Conservation (phyloP, 805 yeast species). For the Zygoascus bituminiphila region DNA sequence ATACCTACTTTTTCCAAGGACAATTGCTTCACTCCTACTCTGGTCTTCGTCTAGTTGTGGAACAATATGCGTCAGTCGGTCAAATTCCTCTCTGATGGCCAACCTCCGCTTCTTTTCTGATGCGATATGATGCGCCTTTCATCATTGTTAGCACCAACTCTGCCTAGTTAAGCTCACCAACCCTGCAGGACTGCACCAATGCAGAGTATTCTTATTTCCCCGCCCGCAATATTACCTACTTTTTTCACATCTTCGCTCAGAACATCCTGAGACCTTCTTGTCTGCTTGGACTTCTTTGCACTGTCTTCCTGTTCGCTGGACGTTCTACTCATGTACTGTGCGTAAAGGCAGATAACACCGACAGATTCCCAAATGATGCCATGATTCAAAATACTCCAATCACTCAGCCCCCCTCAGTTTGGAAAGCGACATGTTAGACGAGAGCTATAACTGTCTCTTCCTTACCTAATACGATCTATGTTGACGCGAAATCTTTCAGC, state of each 20-base stretch:
- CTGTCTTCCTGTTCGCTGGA: neutral
- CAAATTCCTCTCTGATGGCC: conserved; percentile 77
- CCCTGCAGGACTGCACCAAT: too few species aligned
- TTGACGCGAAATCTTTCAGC: too few species aligned
- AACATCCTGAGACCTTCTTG: conserved; percentile 9
- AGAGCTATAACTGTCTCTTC: too few species aligned
- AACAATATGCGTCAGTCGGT: conserved; percentile 61
- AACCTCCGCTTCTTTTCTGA: conserved; percentile 83
- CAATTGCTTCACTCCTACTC: conserved; percentile 70
- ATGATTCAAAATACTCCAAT: too few species aligned
- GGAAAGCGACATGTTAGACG: too few species aligned
- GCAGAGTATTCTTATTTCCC: too few species aligned
- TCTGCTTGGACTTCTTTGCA: neutral
- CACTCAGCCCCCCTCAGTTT: too few species aligned
- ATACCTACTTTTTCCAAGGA: conserved; percentile 48
- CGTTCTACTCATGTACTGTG: neutral
- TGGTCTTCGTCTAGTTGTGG: conserved; percentile 66
- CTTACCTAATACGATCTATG: too few species aligned
- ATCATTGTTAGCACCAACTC: neutral
- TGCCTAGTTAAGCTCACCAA: too few species aligned
- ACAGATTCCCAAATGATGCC: too few species aligned
- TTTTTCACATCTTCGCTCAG: conserved; percentile 28
- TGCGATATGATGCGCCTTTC: conserved; percentile 70
- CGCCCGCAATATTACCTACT: neutral
- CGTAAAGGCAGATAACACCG: too few species aligned